These are phyloP conservation scores for Letharia columbiana DNA, from an alignment of 495 filamentous ascomycete species.

Conservation along the genomic window DNA sequence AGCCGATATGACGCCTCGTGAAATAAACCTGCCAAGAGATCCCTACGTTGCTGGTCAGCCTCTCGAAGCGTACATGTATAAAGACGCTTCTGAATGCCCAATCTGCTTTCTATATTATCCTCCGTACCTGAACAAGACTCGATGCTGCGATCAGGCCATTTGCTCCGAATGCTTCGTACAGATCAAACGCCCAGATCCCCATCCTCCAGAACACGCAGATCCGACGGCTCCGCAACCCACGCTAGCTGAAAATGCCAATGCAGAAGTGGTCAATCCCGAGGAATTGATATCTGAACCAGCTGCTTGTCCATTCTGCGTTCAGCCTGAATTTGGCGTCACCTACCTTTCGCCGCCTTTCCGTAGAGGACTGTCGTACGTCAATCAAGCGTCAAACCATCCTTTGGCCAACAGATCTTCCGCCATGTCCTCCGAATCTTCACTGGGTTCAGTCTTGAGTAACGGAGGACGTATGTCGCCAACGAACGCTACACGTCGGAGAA, in stretches of 20 bases:
- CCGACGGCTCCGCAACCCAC: slow-evolving; percentile 32
- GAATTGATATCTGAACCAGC: slow-evolving; percentile 82
- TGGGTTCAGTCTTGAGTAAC: slow-evolving; percentile 34
- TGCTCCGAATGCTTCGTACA: slow-evolving; percentile 99
- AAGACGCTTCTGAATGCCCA: slow-evolving; percentile 81
- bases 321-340: slow-evolving; percentile 88
- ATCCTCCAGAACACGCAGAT: slow-evolving; percentile 78
- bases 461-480: slow-evolving; percentile 28
- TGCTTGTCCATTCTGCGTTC: slow-evolving; percentile 91
- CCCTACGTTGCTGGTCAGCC: slow-evolving; percentile 86
- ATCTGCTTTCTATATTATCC: slow-evolving; percentile 97
- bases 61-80: slow-evolving; percentile 87
- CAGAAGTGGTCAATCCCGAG: slow-evolving; percentile 47
- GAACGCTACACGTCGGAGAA: slow-evolving; percentile 49
- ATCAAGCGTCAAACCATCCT: slow-evolving; percentile 35
- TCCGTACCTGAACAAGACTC: slow-evolving; percentile 87
- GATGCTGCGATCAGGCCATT: slow-evolving; percentile 94
- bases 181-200: slow-evolving; percentile 93
- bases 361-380: slow-evolving; percentile 65
- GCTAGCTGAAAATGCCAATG: slow-evolving; percentile 30
- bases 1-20: slow-evolving; percentile 62
- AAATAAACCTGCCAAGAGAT: slow-evolving; percentile 72
- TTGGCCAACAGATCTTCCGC: slow-evolving; percentile 53
- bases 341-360: slow-evolving; percentile 86
- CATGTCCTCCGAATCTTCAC: slow-evolving; percentile 54